Evolutionary conservation across 768 basidiomycete species (phyloP), one percentile per base, ranked within the genome.

Genomic region (Pleurotus pulmonarius): DNA sequence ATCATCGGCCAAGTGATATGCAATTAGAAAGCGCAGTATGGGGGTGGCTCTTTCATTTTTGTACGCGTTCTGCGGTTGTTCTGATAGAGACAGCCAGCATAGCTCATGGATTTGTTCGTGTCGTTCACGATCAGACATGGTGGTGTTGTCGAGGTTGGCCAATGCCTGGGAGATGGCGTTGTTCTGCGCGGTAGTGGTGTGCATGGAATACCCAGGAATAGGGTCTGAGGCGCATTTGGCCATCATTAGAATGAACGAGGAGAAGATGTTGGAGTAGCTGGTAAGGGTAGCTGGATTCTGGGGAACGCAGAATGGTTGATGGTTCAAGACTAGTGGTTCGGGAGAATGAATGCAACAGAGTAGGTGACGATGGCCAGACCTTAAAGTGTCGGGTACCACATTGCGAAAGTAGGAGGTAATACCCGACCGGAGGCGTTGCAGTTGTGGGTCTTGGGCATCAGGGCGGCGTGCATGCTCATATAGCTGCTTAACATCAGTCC

Each of bases 1-100:
- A 0, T 60, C 44, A 2, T 64, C 43, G 0, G 29, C 1, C 0
- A 66, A 20, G 22, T 59, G 56, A 18, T 25, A 52, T 7, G 56
- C 47, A 13, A 57, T 49, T 24, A 59, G 46, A 37, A 59, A 59
- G 2, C 57, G 57, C 6, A 54, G 20, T 15, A 58, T 25, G 4
- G 44, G 51, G 5, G 24, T 16, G 16, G 16, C 16, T 13, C 13
- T 25, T 13, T 47, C 46, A 2, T 25, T 3, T 15, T 47, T 13
- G 16, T 15, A n/a, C 6, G 41, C 18, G 41, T 20, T 13, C 15
- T 43, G 11, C 4, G 41, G 41, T n/a, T n/a, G 15, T 43, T 43
- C n/a, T n/a, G 41, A 43, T 8, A 43, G 15, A n/a, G 18, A 43
- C 2, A 43, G 41, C 41, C 41, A 43, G 5, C n/a, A n/a, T 43